These are phyloP conservation scores for Pseudoturritis turrita DNA, from an alignment of 345 rosid genomes.

Conservation along the genomic window DNA sequence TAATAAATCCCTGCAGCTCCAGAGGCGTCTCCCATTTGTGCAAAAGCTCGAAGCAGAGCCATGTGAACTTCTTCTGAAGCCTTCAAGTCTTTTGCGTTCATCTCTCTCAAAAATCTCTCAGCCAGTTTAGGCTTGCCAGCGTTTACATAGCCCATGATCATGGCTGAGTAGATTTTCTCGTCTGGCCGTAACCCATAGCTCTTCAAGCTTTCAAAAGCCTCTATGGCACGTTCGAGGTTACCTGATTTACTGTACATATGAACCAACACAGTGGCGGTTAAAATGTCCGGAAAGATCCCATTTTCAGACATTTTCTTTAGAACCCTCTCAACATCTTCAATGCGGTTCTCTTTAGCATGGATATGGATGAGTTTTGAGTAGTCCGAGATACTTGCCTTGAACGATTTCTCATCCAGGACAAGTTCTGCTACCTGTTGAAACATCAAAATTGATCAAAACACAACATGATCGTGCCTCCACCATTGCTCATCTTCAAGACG, in stretches of 20 bases:
- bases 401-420: slow-evolving; percentile 59
- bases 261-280: slow-evolving; percentile 45
- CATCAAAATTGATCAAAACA: slow-evolving; percentile 11
- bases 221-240: slow-evolving; percentile 59
- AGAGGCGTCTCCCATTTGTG: slow-evolving; percentile 40
- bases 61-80: slow-evolving; percentile 53
- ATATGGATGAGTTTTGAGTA: slow-evolving; percentile 68
- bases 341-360: slow-evolving; percentile 47
- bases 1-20: slow-evolving; percentile 44
- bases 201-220: slow-evolving; percentile 57
- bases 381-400: slow-evolving; percentile 54
- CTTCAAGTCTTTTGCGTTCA: slow-evolving; percentile 48
- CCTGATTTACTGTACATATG: slow-evolving; percentile 76
- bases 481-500: background rate
- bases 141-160: slow-evolving; percentile 73
- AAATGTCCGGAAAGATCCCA: slow-evolving; percentile 58
- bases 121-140: slow-evolving; percentile 50
- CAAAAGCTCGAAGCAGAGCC: slow-evolving; percentile 66
- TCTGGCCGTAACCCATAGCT: slow-evolving; percentile 66
- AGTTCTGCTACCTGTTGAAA: slow-evolving; percentile 63
- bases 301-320: slow-evolving; percentile 62
- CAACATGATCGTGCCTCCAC: background rate
- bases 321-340: slow-evolving; percentile 74
- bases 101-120: slow-evolving; percentile 50
- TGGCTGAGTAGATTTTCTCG: slow-evolving; percentile 46